phyloP scores from a whole-genome alignment of 768 basidiomycete species.

The Leucosporidium creatinivorum region DNA sequence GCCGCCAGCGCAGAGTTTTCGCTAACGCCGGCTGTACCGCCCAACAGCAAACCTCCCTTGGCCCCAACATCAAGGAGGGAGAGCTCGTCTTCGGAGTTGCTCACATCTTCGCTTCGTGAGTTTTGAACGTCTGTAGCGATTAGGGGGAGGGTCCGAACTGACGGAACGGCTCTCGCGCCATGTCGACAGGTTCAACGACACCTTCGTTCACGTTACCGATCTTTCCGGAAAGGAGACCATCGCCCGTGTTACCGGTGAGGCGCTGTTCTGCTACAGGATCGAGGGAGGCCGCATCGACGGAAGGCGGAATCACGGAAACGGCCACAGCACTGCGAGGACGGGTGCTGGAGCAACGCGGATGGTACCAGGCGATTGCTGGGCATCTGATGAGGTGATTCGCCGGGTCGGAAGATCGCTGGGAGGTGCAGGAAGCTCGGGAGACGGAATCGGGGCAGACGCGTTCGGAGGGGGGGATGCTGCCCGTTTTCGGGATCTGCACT shows the following conservation, averaged over 20 bases:
- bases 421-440: no score
- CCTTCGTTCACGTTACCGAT: conserved; percentile 99
- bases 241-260: conserved; percentile 88
- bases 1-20: no score
- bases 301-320: neutral
- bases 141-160: neutral
- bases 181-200: conserved; percentile 75
- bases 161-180: no score
- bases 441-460: no score
- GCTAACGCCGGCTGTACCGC: no score
- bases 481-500: no score
- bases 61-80: conserved; percentile 91
- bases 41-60: conserved; percentile 60
- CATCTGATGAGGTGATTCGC: no score
- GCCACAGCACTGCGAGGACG: neutral
- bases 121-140: neutral
- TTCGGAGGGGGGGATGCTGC: no score
- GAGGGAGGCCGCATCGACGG: neutral
- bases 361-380: no score
- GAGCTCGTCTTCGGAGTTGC: conserved; percentile 97
- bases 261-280: neutral
- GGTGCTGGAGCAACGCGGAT: no score
- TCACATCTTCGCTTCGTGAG: conserved; percentile 59
- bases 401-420: no score
- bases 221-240: conserved; percentile 98